These are phyloP conservation scores for Candida cerambycidarum DNA, from an alignment of 805 yeast species.

Conservation along the genomic window DNA sequence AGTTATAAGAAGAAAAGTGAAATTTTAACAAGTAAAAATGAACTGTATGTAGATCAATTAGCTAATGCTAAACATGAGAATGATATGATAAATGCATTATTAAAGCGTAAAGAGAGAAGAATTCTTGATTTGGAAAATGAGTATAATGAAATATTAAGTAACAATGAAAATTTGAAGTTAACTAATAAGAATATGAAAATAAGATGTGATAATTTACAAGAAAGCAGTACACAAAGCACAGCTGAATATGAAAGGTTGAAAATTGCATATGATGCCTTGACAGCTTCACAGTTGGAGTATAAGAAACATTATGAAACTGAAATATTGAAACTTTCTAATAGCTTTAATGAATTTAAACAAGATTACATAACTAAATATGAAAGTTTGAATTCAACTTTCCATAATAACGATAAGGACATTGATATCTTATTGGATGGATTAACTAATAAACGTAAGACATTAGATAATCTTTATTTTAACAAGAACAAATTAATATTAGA, in stretches of 20 bases:
- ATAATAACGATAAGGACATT: conserved; percentile 49
- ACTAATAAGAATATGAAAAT: conserved; percentile 51
- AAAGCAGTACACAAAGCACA: conserved; percentile 41
- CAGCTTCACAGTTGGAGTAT: conserved; percentile 52
- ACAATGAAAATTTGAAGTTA: conserved; percentile 48
- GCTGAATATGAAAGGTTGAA: conserved; percentile 58
- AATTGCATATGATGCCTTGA: conserved; percentile 57
- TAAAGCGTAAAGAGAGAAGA: conserved; percentile 69
- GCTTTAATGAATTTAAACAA: conserved; percentile 37
- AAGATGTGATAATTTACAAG: conserved; percentile 49
- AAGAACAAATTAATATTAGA: conserved; percentile 46
- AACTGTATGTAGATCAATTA: conserved; percentile 58
- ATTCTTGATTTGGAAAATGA: conserved; percentile 65
- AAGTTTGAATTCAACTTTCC: conserved; percentile 36
- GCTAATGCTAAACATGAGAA: conserved; percentile 76
- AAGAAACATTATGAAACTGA: conserved; percentile 48
- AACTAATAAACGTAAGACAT: conserved; percentile 44
- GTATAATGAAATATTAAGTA: conserved; percentile 45
- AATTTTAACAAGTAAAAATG: conserved; percentile 47
- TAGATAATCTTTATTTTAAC: conserved; percentile 50
- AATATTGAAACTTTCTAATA: conserved; percentile 34
- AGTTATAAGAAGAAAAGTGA: conserved; percentile 57
- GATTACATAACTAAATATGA: conserved; percentile 35
- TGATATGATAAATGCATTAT: conserved; percentile 66
- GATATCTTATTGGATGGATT: conserved; percentile 50